Evolutionary conservation across 305 asterid genomes (phyloP).

Genomic region (Fraxinus platypoda): DNA sequence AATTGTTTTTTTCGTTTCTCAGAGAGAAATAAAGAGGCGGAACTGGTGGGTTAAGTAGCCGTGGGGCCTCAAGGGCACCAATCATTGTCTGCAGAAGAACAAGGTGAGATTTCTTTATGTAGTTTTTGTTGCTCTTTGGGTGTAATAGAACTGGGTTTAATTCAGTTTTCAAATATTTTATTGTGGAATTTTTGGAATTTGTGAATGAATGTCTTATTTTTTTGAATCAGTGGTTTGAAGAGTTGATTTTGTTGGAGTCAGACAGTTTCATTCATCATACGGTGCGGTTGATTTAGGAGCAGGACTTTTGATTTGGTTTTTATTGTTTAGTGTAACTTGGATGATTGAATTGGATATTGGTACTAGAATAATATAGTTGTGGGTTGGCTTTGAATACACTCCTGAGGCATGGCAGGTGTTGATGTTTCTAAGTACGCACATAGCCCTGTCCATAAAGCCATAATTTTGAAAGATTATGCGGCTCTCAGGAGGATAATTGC

Average conservation of each 20-base stretch:
- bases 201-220: neutral
- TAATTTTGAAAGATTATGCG: constrained; percentile 73
- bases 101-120: neutral
- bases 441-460: constrained; percentile 84
- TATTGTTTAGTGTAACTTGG: neutral
- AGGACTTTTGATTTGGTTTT: neutral
- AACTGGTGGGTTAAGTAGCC: neutral
- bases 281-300: neutral
- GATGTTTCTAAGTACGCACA: constrained; percentile 76
- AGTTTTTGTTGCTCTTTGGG: neutral
- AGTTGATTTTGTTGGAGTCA: neutral
- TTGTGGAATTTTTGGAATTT: neutral
- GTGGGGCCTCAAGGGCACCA: neutral
- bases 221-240: constrained; percentile 13
- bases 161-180: neutral
- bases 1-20: neutral
- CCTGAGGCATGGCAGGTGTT: constrained; percentile 57
- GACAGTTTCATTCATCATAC: neutral
- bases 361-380: neutral
- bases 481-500: too few species aligned
- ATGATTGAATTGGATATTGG: constrained; percentile 17
- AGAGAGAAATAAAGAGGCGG: neutral
- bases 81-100: neutral
- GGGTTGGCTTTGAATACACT: constrained; percentile 8
- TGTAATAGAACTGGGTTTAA: neutral